Evolutionary conservation across 2,329 filamentous ascomycete genomes (phyloP).

Genomic region (Ceratocystiopsis sp.): DNA sequence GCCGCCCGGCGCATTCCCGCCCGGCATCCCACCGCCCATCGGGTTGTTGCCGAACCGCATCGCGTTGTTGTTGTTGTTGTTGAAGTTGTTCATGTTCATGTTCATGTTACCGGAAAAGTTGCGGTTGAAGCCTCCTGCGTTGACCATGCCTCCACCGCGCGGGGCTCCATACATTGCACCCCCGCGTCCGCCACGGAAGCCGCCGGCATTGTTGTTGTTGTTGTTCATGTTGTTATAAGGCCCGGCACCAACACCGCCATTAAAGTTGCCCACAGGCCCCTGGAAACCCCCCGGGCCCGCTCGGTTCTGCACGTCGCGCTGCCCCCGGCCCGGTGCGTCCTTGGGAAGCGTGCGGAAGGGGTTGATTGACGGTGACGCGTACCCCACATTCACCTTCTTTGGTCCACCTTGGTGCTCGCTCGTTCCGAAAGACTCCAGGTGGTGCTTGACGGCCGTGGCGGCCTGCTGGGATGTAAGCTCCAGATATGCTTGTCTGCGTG

Average conservation of each 20-base stretch:
- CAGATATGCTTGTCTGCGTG: slow-evolving; percentile 53
- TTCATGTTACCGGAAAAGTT: slow-evolving; percentile 27
- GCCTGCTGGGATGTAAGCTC: slow-evolving; percentile 74
- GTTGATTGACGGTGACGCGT: slow-evolving; percentile 61
- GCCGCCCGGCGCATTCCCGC: not conserved
- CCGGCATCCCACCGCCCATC: slow-evolving; percentile 27
- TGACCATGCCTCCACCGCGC: slow-evolving; percentile 21
- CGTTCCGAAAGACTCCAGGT: slow-evolving; percentile 48
- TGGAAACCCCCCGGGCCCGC: slow-evolving; percentile 20
- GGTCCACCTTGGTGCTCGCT: slow-evolving; percentile 35
- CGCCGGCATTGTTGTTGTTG: slow-evolving; percentile 24
- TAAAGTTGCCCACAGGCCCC: too few relatives aligned
- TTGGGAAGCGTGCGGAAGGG: slow-evolving; percentile 86
- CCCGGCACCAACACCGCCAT: slow-evolving; percentile 29
- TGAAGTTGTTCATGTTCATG: slow-evolving; percentile 17
- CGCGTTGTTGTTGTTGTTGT: slow-evolving; percentile 20
- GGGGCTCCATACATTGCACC: slow-evolving; percentile 17
- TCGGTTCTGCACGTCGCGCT: slow-evolving; percentile 45
- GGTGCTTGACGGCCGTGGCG: slow-evolving; percentile 68
- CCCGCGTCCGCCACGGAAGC: slow-evolving; percentile 8
- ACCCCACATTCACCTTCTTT: slow-evolving; percentile 59
- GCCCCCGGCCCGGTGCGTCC: slow-evolving; percentile 57
- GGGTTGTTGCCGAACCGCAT: slow-evolving; percentile 21
- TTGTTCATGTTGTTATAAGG: slow-evolving; percentile 29
- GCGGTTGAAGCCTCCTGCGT: slow-evolving; percentile 17